These are phyloP conservation scores for Yarrowia hollandica DNA, from an alignment of 805 yeast genomes.

Conservation along the genomic window DNA sequence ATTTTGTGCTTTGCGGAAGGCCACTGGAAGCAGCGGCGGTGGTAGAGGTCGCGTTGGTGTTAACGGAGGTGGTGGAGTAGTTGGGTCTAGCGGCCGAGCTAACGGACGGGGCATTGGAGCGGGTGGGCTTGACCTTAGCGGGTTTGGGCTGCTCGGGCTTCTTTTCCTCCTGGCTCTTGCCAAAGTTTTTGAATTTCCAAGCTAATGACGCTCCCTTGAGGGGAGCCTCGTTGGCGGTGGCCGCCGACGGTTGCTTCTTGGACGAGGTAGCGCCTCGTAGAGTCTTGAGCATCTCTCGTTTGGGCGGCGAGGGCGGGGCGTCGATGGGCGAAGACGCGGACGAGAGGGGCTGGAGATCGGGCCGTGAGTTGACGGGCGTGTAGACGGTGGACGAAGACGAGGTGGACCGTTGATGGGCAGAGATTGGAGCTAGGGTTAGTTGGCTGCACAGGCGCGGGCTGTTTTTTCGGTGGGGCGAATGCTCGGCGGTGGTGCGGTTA, in stretches of 20 bases:
- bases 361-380: constrained; percentile 27
- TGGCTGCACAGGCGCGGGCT: too few relatives aligned
- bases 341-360: constrained; percentile 27
- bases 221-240: constrained; percentile 22
- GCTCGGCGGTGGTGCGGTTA: too few relatives aligned
- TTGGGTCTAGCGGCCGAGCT: not conserved
- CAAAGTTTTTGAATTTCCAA: constrained; percentile 24
- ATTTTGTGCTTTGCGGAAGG: constrained; percentile 15
- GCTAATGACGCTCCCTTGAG: constrained; percentile 28
- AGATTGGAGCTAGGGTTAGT: constrained; percentile 27
- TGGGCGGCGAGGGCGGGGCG: constrained; percentile 27
- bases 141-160: constrained; percentile 15
- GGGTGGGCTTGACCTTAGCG: constrained; percentile 21
- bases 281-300: constrained; percentile 31
- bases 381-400: constrained; percentile 26
- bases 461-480: too few relatives aligned
- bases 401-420: constrained; percentile 24
- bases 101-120: not conserved
- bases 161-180: constrained; percentile 21
- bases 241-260: constrained; percentile 18
- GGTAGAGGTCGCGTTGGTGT: too few relatives aligned
- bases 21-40: not conserved
- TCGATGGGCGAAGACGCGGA: constrained; percentile 24
- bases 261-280: constrained; percentile 26
- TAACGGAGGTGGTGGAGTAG: constrained; percentile 2